A percentile compares a stretch with the other conserved stretches of the same genome.
Conservation (phyloP, 192 early-diverging fungal species). For the Linnemannia hyalina region DNA sequence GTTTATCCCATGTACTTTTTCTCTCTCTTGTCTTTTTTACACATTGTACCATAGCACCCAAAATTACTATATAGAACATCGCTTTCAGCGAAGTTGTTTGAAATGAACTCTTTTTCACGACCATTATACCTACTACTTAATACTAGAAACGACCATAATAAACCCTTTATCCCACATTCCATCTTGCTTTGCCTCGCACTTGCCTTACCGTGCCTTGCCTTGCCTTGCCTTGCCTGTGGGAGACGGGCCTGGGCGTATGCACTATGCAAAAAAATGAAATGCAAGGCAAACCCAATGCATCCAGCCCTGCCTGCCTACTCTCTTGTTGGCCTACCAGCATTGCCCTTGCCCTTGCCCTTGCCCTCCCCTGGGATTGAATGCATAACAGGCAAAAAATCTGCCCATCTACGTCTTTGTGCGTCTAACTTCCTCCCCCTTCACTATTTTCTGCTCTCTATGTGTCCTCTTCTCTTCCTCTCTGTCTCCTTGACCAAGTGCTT, state of each 20-base stretch:
- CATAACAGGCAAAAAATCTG: background rate
- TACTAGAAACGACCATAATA: background rate
- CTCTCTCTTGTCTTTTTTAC: background rate
- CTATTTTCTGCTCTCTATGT: background rate
- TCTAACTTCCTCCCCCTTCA: background rate
- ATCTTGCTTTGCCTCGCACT: background rate
- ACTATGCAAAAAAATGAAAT: constrained; percentile 12
- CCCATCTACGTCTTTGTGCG: constrained; percentile 1
- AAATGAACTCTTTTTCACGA: constrained; percentile 4
- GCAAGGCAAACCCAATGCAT: background rate
- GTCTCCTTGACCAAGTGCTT: background rate
- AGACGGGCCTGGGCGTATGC: background rate
- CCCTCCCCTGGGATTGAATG: too few species aligned
- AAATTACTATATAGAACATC: background rate
- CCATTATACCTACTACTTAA: background rate
- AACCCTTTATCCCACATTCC: background rate
- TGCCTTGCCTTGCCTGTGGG: background rate
- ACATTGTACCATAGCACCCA: constrained; percentile 2
- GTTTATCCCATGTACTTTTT: background rate
- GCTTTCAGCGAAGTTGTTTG: background rate
- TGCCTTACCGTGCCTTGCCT: background rate
- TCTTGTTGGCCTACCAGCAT: background rate
- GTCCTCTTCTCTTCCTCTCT: background rate
- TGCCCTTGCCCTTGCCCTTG: too few species aligned
- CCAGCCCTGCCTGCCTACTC: background rate